A percentile compares a stretch with the other conserved stretches of the same genome.
These are phyloP conservation scores for Geranium brycei DNA, from an alignment of 345 rosid species.

Conservation along the genomic window DNA sequence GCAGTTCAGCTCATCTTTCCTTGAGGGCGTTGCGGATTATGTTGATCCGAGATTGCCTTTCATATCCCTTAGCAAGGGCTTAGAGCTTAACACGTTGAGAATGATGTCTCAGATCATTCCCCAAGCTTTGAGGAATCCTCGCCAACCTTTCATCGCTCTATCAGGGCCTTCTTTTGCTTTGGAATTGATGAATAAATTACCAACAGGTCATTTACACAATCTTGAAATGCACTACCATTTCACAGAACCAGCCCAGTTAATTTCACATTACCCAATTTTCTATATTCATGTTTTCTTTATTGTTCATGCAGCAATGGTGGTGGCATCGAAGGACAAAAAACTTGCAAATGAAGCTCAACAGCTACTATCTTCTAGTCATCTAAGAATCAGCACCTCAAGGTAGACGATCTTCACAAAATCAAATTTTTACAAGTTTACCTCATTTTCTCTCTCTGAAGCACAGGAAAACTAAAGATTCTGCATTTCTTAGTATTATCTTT, in stretches of 20 bases:
- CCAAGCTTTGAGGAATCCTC: conserved; percentile 48
- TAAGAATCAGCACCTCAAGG: conserved; percentile 88
- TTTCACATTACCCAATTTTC: neutral
- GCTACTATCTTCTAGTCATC: conserved; percentile 65
- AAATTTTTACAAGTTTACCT: too few species aligned
- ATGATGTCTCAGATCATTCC: conserved; percentile 96
- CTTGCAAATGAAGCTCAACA: conserved; percentile 71
- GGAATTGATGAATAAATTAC: conserved; percentile 77
- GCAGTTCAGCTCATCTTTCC: conserved; percentile 84
- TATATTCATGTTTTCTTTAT: neutral
- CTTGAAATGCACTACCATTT: neutral
- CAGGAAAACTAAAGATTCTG: neutral
- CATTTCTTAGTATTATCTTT: too few species aligned
- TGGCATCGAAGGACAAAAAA: conserved; percentile 75
- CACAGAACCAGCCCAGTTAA: neutral
- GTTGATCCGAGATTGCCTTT: conserved; percentile 84
- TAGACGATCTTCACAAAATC: conserved; percentile 16
- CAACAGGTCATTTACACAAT: conserved; percentile 45
- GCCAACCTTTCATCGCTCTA: conserved; percentile 76
- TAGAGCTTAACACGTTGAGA: conserved; percentile 77
- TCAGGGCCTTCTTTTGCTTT: conserved; percentile 89
- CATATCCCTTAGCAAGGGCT: conserved; percentile 87
- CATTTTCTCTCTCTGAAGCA: too few species aligned
- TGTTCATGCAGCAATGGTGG: conserved; percentile 72
- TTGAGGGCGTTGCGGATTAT: conserved; percentile 56